Evolutionary conservation across 2,329 filamentous ascomycete species (phyloP).

Genomic region (Colletotrichum australisinense): DNA sequence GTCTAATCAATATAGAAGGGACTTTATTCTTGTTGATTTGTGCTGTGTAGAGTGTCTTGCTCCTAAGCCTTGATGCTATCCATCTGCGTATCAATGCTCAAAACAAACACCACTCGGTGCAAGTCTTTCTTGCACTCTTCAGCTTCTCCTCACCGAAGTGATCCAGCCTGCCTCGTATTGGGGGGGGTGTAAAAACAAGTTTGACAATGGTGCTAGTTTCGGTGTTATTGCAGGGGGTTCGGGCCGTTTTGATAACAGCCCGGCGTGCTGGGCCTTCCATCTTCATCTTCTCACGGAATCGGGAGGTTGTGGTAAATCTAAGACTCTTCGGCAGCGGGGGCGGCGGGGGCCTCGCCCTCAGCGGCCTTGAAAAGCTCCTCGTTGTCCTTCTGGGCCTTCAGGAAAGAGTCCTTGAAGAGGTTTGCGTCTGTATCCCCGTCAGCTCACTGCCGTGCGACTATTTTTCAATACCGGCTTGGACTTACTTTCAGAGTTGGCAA

Average conservation of each 20-base stretch:
- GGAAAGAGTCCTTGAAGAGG: conserved; percentile 95
- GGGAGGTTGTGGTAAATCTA: conserved; percentile 9
- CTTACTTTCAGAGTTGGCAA: conserved; percentile 97
- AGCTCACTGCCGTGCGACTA: conserved; percentile 33
- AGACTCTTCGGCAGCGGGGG: conserved; percentile 38
- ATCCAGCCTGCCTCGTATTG: conserved; percentile 24
- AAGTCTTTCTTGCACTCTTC: conserved; percentile 34
- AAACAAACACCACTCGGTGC: conserved; percentile 35
- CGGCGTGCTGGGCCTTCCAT: conserved; percentile 4
- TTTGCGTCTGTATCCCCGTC: conserved; percentile 80
- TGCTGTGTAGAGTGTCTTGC: conserved; percentile 34
- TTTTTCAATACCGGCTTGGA: conserved; percentile 39
- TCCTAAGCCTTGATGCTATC: conserved; percentile 35
- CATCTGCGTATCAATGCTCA: conserved; percentile 25
- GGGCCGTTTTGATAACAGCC: not conserved
- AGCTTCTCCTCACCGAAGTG: conserved; percentile 22
- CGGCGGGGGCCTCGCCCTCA: conserved; percentile 42
- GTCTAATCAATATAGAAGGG: conserved; percentile 29
- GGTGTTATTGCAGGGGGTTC: conserved; percentile 18
- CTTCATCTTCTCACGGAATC: conserved; percentile 4
- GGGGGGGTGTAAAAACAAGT: conserved; percentile 26
- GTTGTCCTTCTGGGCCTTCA: conserved; percentile 97
- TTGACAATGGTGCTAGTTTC: conserved; percentile 28
- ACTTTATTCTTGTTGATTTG: conserved; percentile 27
- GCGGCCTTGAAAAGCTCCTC: conserved; percentile 80